Evolutionary conservation across 2,329 filamentous ascomycete genomes (phyloP), one percentile per base, ranked within the genome.

Genomic region (Boeremia lycopersici): DNA sequence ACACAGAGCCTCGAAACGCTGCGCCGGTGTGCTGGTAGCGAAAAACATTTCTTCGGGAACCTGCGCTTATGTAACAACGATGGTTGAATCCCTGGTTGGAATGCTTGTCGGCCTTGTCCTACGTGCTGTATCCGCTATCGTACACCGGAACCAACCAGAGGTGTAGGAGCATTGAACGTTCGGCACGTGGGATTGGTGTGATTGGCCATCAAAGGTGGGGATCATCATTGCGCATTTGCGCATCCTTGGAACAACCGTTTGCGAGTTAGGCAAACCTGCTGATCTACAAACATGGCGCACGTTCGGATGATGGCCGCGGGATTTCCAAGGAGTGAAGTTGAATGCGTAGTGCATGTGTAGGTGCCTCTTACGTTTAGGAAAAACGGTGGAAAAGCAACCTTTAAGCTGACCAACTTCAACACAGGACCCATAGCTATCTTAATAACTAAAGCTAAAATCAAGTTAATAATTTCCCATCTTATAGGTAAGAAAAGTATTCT

Each of bases 51-150:
- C 2, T 23, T 23, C 48, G 33, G 40, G 19, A 36, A 44, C 43
- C 26, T 17, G 44, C 39, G 23, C 26, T 54, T 54, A 54, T 39
- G 44, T 48, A 53, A 3, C 33, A 13, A 25, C 17, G 30, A 28
- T 8, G 13, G 30, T 39, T 45, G 19, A 40, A 44, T 41, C 52
- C 38, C 34, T 40, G 19, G 23, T 41, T 13, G 1, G n/a, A 41
- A 40, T 41, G 52, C 45, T 54, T 49, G 45, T 54, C 41, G 34
- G 36, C 40, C 45, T 54, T 49, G 45, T 54, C 41, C 35, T 49
- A 44, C 45, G 36, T 30, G 28, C 51, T 48, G 28, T 30, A 45
- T 46, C 34, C 25, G 34, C 45, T 15, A 31, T 35, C n/a, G 33
- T 33, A 26, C 25, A 17, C 19, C 23, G 8, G 23, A 40, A 39